phyloP scores from a whole-genome alignment of 805 yeast genomes.

The Nakazawaea wickerhamii region DNA sequence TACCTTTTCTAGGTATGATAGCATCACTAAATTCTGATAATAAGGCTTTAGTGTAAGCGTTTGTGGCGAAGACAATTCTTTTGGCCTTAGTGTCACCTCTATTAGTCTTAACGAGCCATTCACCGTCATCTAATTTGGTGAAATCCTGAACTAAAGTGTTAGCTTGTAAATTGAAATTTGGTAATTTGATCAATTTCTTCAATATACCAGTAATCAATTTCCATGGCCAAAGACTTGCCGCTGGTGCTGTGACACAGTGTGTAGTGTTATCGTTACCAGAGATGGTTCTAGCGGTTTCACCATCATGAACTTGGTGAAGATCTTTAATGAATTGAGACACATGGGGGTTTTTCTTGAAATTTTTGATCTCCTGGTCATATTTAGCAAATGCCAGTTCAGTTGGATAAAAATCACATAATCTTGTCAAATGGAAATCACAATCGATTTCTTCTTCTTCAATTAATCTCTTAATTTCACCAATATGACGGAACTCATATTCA shows the following conservation, averaged over 20 bases:
- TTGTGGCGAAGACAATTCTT: conserved; percentile 30
- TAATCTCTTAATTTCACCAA: conserved; percentile 24
- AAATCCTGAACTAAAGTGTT: conserved; percentile 32
- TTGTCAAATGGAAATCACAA: conserved; percentile 25
- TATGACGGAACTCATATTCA: conserved; percentile 30
- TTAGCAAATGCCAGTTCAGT: conserved; percentile 3
- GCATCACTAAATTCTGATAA: conserved; percentile 18
- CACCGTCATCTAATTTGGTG: conserved; percentile 20
- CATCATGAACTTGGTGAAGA: conserved; percentile 26
- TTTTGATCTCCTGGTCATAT: conserved; percentile 15
- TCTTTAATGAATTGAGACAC: conserved; percentile 24
- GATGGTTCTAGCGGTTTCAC: conserved; percentile 25
- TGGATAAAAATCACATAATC: conserved; percentile 23
- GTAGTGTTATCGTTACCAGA: conserved; percentile 24
- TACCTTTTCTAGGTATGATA: conserved; percentile 26
- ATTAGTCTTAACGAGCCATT: conserved; percentile 27
- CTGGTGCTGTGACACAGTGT: conserved; percentile 32
- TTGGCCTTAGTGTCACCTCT: conserved; percentile 25
- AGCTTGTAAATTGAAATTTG: conserved; percentile 35
- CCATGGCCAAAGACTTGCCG: conserved; percentile 41
- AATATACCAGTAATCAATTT: conserved; percentile 31
- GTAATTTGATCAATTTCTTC: conserved; percentile 23
- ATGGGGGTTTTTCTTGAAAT: conserved; percentile 24
- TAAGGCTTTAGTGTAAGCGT: conserved; percentile 22
- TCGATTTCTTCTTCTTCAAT: conserved; percentile 23